phyloP scores from a whole-genome alignment of 371 early-diverging fungal species.

The Furculomyces boomerangus region DNA sequence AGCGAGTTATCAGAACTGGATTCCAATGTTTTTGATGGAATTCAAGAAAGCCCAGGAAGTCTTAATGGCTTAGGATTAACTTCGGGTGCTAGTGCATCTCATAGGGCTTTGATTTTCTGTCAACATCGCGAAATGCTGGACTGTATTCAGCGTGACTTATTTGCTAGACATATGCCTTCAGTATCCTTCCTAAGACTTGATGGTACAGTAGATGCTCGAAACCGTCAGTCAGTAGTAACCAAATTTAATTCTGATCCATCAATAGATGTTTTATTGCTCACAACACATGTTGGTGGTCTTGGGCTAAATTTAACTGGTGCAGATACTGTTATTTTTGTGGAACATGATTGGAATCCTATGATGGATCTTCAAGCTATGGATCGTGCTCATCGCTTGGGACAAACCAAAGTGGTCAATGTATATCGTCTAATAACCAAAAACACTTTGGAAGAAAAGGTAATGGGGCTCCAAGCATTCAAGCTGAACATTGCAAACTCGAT shows the following conservation, averaged over 20 bases:
- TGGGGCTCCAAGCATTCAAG: constrained; percentile 98
- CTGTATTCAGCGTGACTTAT: constrained; percentile 81
- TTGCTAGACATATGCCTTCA: constrained; percentile 59
- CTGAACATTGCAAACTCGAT: constrained; percentile 94
- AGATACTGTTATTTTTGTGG: constrained; percentile 98
- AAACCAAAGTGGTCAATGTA: constrained; percentile 95
- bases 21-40: constrained; percentile 22
- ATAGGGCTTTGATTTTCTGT: constrained; percentile 94
- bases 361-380: constrained; percentile 96
- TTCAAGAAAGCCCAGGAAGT: neutral
- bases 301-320: constrained; percentile 99
- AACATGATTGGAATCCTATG: constrained; percentile 99
- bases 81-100: constrained; percentile 23
- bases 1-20: constrained; percentile 29
- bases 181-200: constrained; percentile 94
- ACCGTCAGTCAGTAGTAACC: constrained; percentile 79
- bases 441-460: constrained; percentile 91
- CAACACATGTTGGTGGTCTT: constrained; percentile 96
- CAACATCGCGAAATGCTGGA: constrained; percentile 95
- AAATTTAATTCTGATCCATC: constrained; percentile 92
- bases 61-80: neutral
- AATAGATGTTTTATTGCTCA: constrained; percentile 89
- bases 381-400: constrained; percentile 91
- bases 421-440: constrained; percentile 79
- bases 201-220: constrained; percentile 69